A percentile compares a stretch with the other conserved stretches of the same genome.
Conservation (phyloP, 257 asterid genomes). For the Primulina tabacum region DNA sequence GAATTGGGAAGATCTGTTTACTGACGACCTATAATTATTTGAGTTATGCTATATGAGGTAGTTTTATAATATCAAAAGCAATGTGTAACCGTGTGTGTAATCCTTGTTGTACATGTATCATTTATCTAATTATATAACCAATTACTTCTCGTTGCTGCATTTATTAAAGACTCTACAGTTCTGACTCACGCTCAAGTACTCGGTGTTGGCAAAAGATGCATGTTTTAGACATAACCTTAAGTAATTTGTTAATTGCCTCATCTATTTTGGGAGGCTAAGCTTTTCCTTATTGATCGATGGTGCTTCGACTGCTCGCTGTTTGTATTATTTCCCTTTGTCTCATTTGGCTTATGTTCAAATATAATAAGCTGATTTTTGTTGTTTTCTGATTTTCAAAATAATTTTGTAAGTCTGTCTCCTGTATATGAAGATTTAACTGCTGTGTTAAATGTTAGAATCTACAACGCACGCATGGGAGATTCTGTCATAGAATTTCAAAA, state of each 20-base stretch:
- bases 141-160: conserved; percentile 14
- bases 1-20: conserved; percentile 19
- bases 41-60: too few species aligned
- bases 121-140: conserved; percentile 1
- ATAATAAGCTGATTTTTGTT: too few species aligned
- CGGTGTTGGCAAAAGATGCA: background rate
- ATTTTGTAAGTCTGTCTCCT: too few species aligned
- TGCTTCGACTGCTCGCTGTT: conserved; percentile 6
- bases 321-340: conserved; percentile 21
- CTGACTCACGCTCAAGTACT: background rate
- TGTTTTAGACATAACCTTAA: background rate
- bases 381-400: too few species aligned
- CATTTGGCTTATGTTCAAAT: background rate
- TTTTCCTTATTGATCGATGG: conserved; percentile 21
- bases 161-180: background rate
- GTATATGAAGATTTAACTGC: background rate
- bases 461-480: background rate
- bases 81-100: too few species aligned
- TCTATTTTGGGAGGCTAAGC: conserved; percentile 7
- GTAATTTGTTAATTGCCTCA: background rate
- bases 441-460: background rate
- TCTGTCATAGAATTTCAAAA: background rate
- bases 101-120: too few species aligned
- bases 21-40: background rate
- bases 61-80: too few species aligned